Evolutionary conservation across 805 yeast species (phyloP).

Genomic region (Kodamaea kaohsiungensis): DNA sequence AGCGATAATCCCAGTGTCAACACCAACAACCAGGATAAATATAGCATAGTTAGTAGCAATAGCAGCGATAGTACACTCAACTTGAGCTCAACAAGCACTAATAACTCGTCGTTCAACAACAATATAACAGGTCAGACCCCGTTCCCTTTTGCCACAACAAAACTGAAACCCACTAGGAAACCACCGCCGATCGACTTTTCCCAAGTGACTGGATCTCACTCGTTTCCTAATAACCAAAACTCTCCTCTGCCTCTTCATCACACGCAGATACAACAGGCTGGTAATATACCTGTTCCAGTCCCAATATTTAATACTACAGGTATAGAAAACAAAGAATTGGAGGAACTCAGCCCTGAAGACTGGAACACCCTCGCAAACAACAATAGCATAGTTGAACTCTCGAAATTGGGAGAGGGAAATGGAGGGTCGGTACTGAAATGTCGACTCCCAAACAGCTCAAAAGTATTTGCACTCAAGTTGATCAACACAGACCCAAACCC

Average conservation of each 20-base stretch:
- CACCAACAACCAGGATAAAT: background rate
- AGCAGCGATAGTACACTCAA: background rate
- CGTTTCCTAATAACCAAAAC: constrained; percentile 2
- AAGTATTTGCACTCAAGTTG: constrained; percentile 80
- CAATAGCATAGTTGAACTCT: constrained; percentile 65
- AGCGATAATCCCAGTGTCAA: background rate
- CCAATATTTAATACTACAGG: background rate
- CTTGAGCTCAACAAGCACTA: background rate
- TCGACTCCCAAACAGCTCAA: constrained; percentile 49
- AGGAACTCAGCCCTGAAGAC: constrained; percentile 65
- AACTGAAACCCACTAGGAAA: constrained; percentile 24
- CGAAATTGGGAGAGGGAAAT: constrained; percentile 87
- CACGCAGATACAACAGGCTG: background rate
- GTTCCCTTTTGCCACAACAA: constrained; percentile 1
- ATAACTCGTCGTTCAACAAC: background rate
- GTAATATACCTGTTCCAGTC: background rate
- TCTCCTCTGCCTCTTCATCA: background rate
- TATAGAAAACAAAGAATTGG: constrained; percentile 27
- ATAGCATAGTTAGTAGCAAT: background rate
- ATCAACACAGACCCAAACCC: constrained; percentile 79
- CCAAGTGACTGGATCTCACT: constrained; percentile 18
- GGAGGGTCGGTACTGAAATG: constrained; percentile 92
- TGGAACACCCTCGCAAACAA: constrained; percentile 67
- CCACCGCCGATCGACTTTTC: constrained; percentile 47
- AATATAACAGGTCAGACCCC: background rate